Evolutionary conservation across 495 filamentous ascomycete species (phyloP).

Genomic region (Penicillium roqueforti): DNA sequence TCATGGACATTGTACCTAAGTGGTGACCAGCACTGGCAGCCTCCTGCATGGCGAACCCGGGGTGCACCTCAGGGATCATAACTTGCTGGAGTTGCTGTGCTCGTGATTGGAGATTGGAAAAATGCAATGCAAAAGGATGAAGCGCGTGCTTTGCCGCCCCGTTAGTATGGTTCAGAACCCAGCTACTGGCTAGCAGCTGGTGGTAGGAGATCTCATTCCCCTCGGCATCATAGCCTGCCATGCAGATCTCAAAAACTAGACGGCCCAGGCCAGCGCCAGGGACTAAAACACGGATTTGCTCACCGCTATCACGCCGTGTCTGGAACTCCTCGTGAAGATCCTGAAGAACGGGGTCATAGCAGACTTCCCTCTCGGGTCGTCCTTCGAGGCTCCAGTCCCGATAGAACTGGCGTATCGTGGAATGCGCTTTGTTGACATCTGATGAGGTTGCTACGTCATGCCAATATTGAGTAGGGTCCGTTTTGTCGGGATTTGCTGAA

Average conservation of each 20-base stretch:
- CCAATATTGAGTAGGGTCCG: conserved; percentile 51
- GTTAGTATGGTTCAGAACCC: conserved; percentile 73
- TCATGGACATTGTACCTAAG: conserved; percentile 70
- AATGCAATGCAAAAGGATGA: conserved; percentile 74
- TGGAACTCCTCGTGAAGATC: conserved; percentile 57
- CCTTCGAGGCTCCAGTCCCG: conserved; percentile 92
- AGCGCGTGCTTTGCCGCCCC: conserved; percentile 47
- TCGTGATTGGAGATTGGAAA: conserved; percentile 71
- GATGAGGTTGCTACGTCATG: conserved; percentile 56
- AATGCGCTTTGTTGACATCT: conserved; percentile 86
- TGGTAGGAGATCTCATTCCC: conserved; percentile 98
- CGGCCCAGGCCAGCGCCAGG: conserved; percentile 88
- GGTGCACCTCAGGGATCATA: conserved; percentile 73
- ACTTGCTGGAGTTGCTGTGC: conserved; percentile 67
- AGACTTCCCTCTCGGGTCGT: conserved; percentile 62
- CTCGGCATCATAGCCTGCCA: conserved; percentile 69
- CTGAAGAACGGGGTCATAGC: conserved; percentile 66
- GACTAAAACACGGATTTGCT: conserved; percentile 65
- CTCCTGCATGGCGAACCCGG: conserved; percentile 49
- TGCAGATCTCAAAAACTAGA: conserved; percentile 78
- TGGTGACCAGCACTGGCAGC: conserved; percentile 21
- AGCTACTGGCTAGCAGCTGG: conserved; percentile 79
- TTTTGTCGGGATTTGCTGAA: conserved; percentile 25
- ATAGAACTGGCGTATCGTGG: conserved; percentile 87
- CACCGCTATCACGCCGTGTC: conserved; percentile 16